Evolutionary conservation across 345 rosid species (phyloP), one percentile per base, ranked within the genome.

Genomic region (Brassica juncea): DNA sequence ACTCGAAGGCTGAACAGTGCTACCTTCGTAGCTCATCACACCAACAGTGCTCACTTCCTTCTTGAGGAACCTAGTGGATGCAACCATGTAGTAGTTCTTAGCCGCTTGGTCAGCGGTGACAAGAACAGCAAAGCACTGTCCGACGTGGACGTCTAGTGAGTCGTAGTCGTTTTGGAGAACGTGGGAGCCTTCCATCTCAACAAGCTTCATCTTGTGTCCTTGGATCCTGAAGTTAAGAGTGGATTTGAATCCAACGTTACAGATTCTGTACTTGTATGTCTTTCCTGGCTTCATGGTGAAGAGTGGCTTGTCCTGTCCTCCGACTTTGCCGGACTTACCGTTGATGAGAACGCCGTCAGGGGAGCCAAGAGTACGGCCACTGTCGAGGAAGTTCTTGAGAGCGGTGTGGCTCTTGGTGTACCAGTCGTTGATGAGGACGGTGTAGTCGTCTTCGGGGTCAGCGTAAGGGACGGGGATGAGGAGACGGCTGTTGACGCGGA

Each of bases 131-230:
- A 55, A 87, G 80, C 96, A 91, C 73, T 89, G 92, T 12, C 93
- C 93, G 11, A 91, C 84, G 23, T 91, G 96, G 12, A 89, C 84
- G 35, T 91, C 96, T 6, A 91, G 88, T 12, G 93, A 91, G 1
- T 88, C 90, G 71, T 91, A 91, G 37, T n/a, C 31, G 82, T 87
- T 88, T 71, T 90, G 94, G 31, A 89, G 83, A 19, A 77, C 79
- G 74, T 89, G 94, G 2, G 94, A 88, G 0, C 94, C 94, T 61
- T 90, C 94, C 90, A 90, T 86, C 81, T 90, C 94, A 6, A 90
- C 92, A 16, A 90, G 86, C 87, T 86, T 89, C 93, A 91, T 89
- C 15, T 64, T 68, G 80, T 91, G 96, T 49, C 84, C 88, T 74
- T 91, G 96, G 82, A 91, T 78, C 85, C 91, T 84, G 83, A 90